phyloP scores from a whole-genome alignment of 1,139 yeast genomes.

The Yarrowia galli region DNA sequence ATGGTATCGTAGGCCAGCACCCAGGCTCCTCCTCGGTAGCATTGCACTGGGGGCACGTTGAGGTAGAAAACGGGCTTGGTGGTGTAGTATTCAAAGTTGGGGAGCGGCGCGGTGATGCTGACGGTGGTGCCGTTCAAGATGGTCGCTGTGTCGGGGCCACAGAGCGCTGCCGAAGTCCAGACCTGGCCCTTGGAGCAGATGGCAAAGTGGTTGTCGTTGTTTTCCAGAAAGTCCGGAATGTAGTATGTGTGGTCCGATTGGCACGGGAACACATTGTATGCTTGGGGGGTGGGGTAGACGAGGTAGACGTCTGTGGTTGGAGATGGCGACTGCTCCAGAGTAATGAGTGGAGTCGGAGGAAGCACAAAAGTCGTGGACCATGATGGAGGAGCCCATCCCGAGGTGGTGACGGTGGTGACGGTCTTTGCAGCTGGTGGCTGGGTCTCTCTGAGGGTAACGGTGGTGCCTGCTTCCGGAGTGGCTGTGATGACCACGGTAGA shows the following conservation, averaged over 20 bases:
- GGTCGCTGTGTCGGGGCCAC: conserved; percentile 1
- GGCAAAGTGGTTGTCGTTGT: conserved; percentile 31
- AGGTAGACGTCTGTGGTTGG: conserved; percentile 30
- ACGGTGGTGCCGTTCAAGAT: conserved; percentile 8
- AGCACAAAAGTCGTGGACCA: conserved; percentile 16
- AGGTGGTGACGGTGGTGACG: conserved; percentile 21
- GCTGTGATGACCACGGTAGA: conserved; percentile 11
- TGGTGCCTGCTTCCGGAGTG: background rate
- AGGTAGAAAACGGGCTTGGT: conserved; percentile 26
- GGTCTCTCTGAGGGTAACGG: conserved; percentile 4
- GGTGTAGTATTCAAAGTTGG: conserved; percentile 21
- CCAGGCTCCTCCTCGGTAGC: conserved; percentile 38
- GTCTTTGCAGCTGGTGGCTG: conserved; percentile 3
- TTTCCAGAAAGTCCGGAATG: conserved; percentile 8
- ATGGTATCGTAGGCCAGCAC: conserved; percentile 19
- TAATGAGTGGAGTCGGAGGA: conserved; percentile 16
- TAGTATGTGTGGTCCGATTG: conserved; percentile 32
- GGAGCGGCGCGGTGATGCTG: conserved; percentile 17
- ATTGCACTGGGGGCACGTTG: conserved; percentile 28
- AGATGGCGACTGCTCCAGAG: conserved; percentile 23
- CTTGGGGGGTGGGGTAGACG: conserved; percentile 26
- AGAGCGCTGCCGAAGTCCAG: conserved; percentile 21
- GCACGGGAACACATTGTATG: conserved; percentile 37
- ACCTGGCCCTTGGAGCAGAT: conserved; percentile 34
- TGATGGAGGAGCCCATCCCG: conserved; percentile 33